phyloP scores from a whole-genome alignment of 148 eudicot genomes.

The Cornus kousa region DNA sequence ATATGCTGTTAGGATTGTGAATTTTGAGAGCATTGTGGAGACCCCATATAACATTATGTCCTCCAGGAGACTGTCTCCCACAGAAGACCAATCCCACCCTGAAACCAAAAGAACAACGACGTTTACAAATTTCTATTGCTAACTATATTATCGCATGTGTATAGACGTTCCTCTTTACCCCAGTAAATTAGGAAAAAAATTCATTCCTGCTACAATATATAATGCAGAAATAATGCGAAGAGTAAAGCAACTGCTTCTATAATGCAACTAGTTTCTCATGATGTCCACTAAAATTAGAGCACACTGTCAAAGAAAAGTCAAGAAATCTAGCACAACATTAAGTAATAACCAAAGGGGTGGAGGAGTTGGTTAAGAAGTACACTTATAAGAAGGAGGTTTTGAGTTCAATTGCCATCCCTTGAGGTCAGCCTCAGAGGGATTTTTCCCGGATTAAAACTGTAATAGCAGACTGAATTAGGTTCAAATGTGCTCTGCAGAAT shows the following conservation, averaged over 20 bases:
- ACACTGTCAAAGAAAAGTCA: neutral
- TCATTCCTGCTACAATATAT: too few species aligned
- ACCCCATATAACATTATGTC: slow-evolving; percentile 98
- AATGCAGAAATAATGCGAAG: neutral
- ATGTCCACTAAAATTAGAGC: too few species aligned
- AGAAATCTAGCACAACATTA: neutral
- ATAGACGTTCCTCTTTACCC: neutral
- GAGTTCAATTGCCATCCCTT: too few species aligned
- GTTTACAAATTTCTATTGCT: neutral
- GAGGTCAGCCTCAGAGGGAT: too few species aligned
- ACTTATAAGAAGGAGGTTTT: too few species aligned
- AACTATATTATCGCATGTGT: neutral
- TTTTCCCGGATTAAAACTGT: too few species aligned
- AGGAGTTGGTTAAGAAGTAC: too few species aligned
- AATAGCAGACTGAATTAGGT: too few species aligned
- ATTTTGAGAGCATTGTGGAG: slow-evolving; percentile 77
- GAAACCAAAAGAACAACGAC: slow-evolving; percentile 14
- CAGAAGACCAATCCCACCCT: slow-evolving; percentile 95
- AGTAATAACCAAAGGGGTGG: neutral
- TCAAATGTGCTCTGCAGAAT: neutral
- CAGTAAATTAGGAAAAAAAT: neutral
- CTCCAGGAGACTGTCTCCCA: slow-evolving; percentile 98
- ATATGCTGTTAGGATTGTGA: slow-evolving; percentile 65
- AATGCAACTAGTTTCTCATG: neutral
- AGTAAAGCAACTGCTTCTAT: neutral